These are phyloP conservation scores for Selaginella moellendorffii DNA, from an alignment of 75 land plant genomes.

Conservation along the genomic window DNA sequence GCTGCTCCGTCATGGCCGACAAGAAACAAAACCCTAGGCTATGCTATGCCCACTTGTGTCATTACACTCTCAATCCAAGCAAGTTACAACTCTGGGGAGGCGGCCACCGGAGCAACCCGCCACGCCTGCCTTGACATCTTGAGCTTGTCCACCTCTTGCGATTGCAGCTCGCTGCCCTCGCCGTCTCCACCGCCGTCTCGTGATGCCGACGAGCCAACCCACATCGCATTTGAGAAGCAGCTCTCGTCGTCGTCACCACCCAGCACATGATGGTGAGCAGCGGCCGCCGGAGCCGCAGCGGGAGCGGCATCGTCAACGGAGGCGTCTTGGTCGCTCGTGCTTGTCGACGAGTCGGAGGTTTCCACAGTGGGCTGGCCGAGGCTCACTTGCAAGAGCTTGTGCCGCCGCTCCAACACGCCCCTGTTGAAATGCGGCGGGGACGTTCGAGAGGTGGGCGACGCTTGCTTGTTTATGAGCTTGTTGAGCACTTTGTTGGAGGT, in stretches of 20 bases:
- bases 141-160: too few relatives aligned
- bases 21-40: too few relatives aligned
- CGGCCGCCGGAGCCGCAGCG: background rate
- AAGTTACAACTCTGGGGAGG: too few relatives aligned
- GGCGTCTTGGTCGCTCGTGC: too few relatives aligned
- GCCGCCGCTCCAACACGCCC: constrained; percentile 51
- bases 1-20: too few relatives aligned
- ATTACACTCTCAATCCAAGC: too few relatives aligned
- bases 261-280: background rate
- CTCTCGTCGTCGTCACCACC: background rate
- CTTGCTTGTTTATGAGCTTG: constrained; percentile 30
- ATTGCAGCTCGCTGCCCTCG: background rate
- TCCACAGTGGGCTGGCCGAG: background rate
- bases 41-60: too few relatives aligned
- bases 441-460: constrained; percentile 23
- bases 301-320: background rate
- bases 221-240: background rate
- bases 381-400: constrained; percentile 39
- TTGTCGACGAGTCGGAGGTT: background rate
- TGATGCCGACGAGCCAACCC: background rate
- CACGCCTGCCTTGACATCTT: background rate
- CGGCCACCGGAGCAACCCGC: background rate
- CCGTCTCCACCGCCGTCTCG: background rate
- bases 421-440: constrained; percentile 80
- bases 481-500: constrained; percentile 25